Conservation (phyloP, 345 rosid genomes). For the Carallia brachiata region DNA sequence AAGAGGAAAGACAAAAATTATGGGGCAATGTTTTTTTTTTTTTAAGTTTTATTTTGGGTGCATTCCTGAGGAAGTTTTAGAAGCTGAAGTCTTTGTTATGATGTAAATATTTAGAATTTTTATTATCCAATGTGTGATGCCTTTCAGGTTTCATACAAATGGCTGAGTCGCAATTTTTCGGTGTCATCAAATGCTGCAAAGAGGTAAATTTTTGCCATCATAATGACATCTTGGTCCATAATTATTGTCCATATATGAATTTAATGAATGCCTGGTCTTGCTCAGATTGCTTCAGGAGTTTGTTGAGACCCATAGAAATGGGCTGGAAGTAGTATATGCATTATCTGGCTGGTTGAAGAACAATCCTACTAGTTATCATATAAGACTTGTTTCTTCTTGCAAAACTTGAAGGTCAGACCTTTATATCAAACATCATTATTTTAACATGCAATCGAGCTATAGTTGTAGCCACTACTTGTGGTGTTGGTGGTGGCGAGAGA, state of each 20-base stretch:
- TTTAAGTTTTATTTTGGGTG: no score
- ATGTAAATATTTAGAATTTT: neutral
- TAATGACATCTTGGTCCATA: neutral
- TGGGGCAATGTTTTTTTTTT: no score
- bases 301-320: conserved; percentile 52
- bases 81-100: neutral
- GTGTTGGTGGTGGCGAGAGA: neutral
- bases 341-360: conserved; percentile 82
- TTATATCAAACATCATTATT: neutral
- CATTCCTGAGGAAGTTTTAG: neutral
- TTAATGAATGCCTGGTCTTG: neutral
- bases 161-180: conserved; percentile 86
- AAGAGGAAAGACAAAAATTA: no score
- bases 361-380: conserved; percentile 51
- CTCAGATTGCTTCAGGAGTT: conserved; percentile 80
- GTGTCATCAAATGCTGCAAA: conserved; percentile 74
- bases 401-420: conserved; percentile 68
- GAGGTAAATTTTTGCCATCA: conserved; percentile 40
- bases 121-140: conserved; percentile 1
- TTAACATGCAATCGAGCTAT: neutral
- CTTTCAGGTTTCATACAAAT: conserved; percentile 91
- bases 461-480: neutral
- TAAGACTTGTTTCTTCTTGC: conserved; percentile 63
- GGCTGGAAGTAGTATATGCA: conserved; percentile 64
- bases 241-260: neutral